Base-by-base conservation (phyloP, 768 basidiomycete genomes). In the Tricholoma furcatifolium region DNA sequence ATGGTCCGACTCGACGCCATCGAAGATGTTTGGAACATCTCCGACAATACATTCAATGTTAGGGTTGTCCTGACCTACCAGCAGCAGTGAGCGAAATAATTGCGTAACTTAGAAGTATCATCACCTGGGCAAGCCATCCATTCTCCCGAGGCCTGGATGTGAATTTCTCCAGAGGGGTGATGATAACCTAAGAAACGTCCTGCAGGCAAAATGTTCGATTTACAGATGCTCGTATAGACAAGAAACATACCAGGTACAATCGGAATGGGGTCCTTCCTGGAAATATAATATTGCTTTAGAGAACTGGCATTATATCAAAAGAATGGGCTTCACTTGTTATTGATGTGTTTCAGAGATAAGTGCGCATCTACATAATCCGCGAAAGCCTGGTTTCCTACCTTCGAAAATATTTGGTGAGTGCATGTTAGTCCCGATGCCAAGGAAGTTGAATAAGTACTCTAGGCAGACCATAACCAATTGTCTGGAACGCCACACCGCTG, bases 341-440 rank as follows among this genome's bases (percentile, higher is more conserved):
- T 87, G 57, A 88, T 79, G 60, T 81, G 84, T 0, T 76, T 82
- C 43, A 86, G 57, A 11, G 67, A 47, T 17, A 74, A 34, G 49
- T 80, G 66, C 6, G 75, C 68, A 55, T 85, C 83, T 42, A 85
- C 78, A 58, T 81, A 83, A 60, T 83, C 57, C 0, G 83, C 84
- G 56, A 85, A 88, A 1, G 72, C 80, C 61, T 78, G 76, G 63
- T 86, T 85, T 11, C 85, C 83, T 23, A 77, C 76, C 76, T 76
- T 30, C 12, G 15, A 1, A 9, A 5, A 10, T 10, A 11, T 20
- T 40, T 27, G 5, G 44, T 32, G 7, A 45, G 27, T 18, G 2
- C n/a, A 11, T 3, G 21, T n/a, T 43, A 23, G 35, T n/a, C n/a
- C n/a, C n/a, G n/a, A n/a, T n/a, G 8, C 3, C 7, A 56, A 63